A percentile compares a stretch with the other conserved stretches of the same genome.
phyloP scores from a whole-genome alignment of 148 eudicot species.

The Silene conica region DNA sequence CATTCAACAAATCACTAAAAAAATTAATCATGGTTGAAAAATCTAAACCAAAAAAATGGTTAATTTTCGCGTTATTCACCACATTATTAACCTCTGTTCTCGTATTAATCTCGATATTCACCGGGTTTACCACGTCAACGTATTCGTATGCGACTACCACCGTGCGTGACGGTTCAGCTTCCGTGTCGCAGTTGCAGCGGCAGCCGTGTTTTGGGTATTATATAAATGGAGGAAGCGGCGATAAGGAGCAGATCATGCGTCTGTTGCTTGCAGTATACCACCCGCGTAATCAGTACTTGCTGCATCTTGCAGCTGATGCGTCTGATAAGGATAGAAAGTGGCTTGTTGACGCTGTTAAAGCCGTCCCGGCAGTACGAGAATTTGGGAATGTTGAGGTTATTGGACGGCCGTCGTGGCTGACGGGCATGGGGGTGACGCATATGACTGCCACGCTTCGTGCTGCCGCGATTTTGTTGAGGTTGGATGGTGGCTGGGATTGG shows the following conservation, averaged over 20 bases:
- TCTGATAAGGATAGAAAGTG: constrained; percentile 51
- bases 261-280: constrained; percentile 74
- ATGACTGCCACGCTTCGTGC: constrained; percentile 64
- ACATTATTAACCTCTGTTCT: constrained; percentile 54
- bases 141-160: constrained; percentile 28
- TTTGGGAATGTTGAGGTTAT: constrained; percentile 86
- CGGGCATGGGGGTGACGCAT: constrained; percentile 74
- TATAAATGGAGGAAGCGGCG: constrained; percentile 62
- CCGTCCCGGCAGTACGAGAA: constrained; percentile 52
- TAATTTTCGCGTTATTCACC: constrained; percentile 49
- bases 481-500: constrained; percentile 92
- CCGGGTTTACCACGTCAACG: constrained; percentile 48
- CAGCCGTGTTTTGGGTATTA: constrained; percentile 74
- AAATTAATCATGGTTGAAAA: constrained; percentile 35
- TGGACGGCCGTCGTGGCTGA: constrained; percentile 71
- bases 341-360: constrained; percentile 44
- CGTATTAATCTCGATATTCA: constrained; percentile 51
- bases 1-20: constrained; percentile 4
- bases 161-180: neutral
- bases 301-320: constrained; percentile 71
- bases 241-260: constrained; percentile 52
- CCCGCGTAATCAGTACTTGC: constrained; percentile 76
- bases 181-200: constrained; percentile 33
- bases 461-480: constrained; percentile 70
- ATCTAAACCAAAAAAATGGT: constrained; percentile 74